phyloP scores from a whole-genome alignment of 2,329 filamentous ascomycete species.

The Phaeosphaeria sp. region DNA sequence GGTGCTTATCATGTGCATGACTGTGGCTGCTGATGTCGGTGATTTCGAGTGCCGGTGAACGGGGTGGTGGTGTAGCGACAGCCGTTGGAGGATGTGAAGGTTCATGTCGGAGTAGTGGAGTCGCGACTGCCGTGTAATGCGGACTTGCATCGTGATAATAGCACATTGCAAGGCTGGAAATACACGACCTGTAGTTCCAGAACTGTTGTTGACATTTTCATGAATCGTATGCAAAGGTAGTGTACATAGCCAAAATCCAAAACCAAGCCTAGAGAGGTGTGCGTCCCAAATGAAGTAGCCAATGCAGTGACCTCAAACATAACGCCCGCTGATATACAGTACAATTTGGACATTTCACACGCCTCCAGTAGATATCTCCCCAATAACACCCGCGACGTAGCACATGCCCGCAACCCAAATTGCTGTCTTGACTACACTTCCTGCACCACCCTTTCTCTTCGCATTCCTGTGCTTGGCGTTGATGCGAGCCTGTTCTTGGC shows the following conservation, averaged over 20 bases:
- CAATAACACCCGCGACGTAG: conserved; percentile 42
- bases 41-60: neutral
- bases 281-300: neutral
- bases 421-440: conserved; percentile 36
- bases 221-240: neutral
- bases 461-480: conserved; percentile 5
- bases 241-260: neutral
- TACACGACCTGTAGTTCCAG: neutral
- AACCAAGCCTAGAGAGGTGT: neutral
- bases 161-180: neutral
- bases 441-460: conserved; percentile 19
- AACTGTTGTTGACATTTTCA: neutral
- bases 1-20: neutral
- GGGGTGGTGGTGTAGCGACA: neutral
- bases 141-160: too few species aligned
- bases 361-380: conserved; percentile 23
- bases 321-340: neutral
- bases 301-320: neutral
- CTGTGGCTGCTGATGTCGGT: neutral
- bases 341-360: neutral
- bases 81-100: neutral
- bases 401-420: conserved; percentile 37
- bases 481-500: conserved; percentile 3
- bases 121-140: neutral
- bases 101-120: neutral